A percentile compares a stretch with the other conserved stretches of the same genome.
phyloP scores from a whole-genome alignment of 2,329 filamentous ascomycete genomes.

The Neonectria ditissima region DNA sequence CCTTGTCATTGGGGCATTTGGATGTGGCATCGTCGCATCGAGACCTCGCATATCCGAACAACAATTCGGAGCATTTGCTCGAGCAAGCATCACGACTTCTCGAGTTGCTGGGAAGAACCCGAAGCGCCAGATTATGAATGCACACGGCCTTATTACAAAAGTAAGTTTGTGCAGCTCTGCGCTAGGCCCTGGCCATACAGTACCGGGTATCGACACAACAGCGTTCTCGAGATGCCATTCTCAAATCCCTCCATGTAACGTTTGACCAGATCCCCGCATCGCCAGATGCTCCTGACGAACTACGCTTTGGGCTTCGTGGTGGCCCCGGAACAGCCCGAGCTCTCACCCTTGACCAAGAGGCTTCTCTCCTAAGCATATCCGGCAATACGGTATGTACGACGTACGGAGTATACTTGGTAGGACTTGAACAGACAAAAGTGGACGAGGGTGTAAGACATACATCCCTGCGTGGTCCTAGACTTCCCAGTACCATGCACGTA shows the following conservation, averaged over 20 bases:
- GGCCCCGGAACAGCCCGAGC: slow-evolving; percentile 9
- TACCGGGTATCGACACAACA: neutral
- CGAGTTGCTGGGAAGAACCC: neutral
- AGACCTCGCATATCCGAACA: slow-evolving; percentile 13
- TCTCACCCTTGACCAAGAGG: slow-evolving; percentile 8
- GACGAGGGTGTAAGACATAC: slow-evolving; percentile 21
- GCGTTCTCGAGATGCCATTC: neutral
- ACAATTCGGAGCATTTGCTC: slow-evolving; percentile 12
- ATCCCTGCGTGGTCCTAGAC: slow-evolving; percentile 14
- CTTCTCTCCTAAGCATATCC: slow-evolving; percentile 2
- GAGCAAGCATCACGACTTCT: slow-evolving; percentile 8
- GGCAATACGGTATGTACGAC: too few relatives aligned
- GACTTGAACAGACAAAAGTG: slow-evolving; percentile 14
- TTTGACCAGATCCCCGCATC: slow-evolving; percentile 11
- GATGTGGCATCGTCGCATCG: slow-evolving; percentile 22
- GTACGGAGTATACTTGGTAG: neutral
- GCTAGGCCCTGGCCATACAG: neutral
- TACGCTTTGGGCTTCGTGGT: slow-evolving; percentile 14
- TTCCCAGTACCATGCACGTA: neutral
- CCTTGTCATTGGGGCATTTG: slow-evolving; percentile 24
- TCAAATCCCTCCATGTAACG: slow-evolving; percentile 5
- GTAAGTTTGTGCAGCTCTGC: neutral
- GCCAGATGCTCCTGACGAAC: slow-evolving; percentile 16
- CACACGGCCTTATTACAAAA: neutral
- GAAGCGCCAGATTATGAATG: neutral